Conservation (phyloP, 768 basidiomycete species). For the Leccinum olivaceopallidum region DNA sequence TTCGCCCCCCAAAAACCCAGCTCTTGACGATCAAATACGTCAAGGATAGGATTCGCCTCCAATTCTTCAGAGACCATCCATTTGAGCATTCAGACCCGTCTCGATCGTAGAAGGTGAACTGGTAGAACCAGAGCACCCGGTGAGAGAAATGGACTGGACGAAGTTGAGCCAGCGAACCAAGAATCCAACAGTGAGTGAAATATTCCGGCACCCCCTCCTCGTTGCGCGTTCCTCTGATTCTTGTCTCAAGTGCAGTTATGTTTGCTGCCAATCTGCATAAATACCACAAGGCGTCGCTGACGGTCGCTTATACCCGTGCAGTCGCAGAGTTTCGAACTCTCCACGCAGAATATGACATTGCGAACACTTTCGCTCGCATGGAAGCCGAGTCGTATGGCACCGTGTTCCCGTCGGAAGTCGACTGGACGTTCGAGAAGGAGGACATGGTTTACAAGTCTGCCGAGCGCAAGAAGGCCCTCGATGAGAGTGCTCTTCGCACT, state of each 20-base stretch:
- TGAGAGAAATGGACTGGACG: constrained; percentile 69
- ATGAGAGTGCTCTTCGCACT: constrained; percentile 60
- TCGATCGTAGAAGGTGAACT: constrained; percentile 71
- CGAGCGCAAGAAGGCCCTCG: constrained; percentile 54
- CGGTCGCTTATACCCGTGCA: constrained; percentile 77
- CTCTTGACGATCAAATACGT: constrained; percentile 70
- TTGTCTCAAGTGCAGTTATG: constrained; percentile 61
- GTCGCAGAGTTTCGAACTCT: constrained; percentile 87
- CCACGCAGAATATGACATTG: constrained; percentile 80
- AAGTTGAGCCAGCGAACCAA: constrained; percentile 76
- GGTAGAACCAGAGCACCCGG: constrained; percentile 55
- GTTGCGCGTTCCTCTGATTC: constrained; percentile 11
- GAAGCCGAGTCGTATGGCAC: constrained; percentile 82
- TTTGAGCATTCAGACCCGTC: constrained; percentile 89
- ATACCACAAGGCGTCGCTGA: constrained; percentile 60
- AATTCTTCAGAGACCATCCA: constrained; percentile 95
- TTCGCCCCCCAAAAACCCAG: constrained; percentile 40
- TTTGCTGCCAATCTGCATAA: constrained; percentile 81
- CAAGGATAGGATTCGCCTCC: constrained; percentile 83
- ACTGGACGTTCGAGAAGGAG: constrained; percentile 61
- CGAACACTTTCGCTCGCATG: constrained; percentile 70
- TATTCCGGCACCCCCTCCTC: not conserved
- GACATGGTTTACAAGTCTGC: constrained; percentile 60
- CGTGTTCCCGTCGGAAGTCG: constrained; percentile 61
- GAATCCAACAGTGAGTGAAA: constrained; percentile 73